Base-by-base conservation (phyloP, 352 stramenopile genomes). In the Phytophthora rubi region DNA sequence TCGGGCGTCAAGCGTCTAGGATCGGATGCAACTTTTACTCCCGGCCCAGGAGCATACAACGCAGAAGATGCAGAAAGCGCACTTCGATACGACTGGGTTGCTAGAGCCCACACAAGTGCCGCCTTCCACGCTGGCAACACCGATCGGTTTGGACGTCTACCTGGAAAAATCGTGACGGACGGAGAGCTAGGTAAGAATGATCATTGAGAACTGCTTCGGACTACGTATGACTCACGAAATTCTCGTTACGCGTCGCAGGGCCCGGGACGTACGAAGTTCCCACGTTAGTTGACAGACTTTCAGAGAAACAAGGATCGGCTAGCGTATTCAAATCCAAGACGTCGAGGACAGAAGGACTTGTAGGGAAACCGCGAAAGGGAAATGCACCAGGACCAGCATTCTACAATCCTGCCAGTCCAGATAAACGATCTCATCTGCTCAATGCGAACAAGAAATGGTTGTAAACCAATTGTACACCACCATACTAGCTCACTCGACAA, bases 381-480 rank as follows among this genome's bases (percentile, higher is more conserved):
- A 69, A 68, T 37, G 73, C 69, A 16, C 85, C 85, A 16, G 85
- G 85, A 0, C 85, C 85, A 37, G 85, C 83, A 2, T 91, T 91
- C 57, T 93, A 92, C 61, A 68, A 91, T 32, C 85, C 85, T 18
- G 60, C 60, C 5, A 89, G 71, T 52, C 77, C 75, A 0, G 82
- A 89, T n/a, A 86, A 80, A 28, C 77, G 72, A 37, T 92, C 82
- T 23, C 83, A 94, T 54, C 53, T 91, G 57, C 78, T 92, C 18
- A 94, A 94, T 65, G 79, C 81, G 39, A 91, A 90, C 71, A 91
- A 91, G 35, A 94, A 94, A 70, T 94, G 86, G 86, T 62, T 94
- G 32, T 94, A 80, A 57, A n/a, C 16, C n/a, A 4, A 18, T 18
- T 48, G n/a, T 15, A 30, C 4, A 30, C 26, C 26, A 30, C 26